Evolutionary conservation across 140 eudicot species (phyloP), one percentile per base, ranked within the genome.

Genomic region (Ambrosia hybrid): DNA sequence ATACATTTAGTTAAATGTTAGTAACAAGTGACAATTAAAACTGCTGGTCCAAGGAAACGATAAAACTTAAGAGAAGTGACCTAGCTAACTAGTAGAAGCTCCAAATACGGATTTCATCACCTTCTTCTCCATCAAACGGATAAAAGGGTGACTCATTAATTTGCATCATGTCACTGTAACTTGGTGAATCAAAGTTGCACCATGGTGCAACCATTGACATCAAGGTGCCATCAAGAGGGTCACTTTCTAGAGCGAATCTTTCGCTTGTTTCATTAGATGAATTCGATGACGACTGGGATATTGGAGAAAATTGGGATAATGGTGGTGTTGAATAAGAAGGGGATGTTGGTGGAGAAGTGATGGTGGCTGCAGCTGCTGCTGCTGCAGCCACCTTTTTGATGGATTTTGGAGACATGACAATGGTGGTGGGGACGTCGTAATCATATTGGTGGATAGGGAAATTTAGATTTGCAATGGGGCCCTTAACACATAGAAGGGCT

Each of bases 401-500:
- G 57, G 92, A 85, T 76, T 82, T 91, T 3, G 97, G 97, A 46
- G 97, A 91, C 83, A 87, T 65, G 6, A 34, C 14, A 55, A 6
- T 5, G 48, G 57, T 5, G 61, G 70, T 15, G 63, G 39, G 5
- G 5, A 75, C 15, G 56, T 64, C 65, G 62, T 43, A 12, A 51
- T 73, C 57, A 46, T 79, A 71, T 58, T 60, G 63, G 72, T 12
- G 21, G 14, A 16, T 65, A 51, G 81, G 65, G 48, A 65, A 66
- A 77, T 91, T 91, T 10, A 91, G 88, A 72, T 91, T 91, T 48
- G 91, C 92, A 9, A 81, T 73, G 7, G 93, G 75, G 68, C 97
- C 97, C 53, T 86, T 91, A 2, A 91, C 89, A 58, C 96, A 91
- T 3, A 88, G n/a, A 51, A 91, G 89, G 48, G 96, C 96, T 0